Evolutionary conservation across 257 asterid genomes (phyloP), one percentile per base, ranked within the genome.

Genomic region (Handroanthus guayacan): DNA sequence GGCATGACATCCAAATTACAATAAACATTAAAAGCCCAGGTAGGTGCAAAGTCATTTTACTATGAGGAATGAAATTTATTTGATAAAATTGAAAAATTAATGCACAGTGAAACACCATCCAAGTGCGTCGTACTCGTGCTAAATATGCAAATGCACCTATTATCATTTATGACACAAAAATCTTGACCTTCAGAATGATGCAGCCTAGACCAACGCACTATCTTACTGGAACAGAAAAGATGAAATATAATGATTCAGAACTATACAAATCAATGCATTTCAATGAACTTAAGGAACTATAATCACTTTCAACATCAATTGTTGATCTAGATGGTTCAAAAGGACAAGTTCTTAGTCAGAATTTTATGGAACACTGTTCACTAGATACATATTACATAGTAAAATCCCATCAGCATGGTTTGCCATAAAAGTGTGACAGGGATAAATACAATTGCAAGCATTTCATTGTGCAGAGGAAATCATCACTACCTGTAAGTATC

Each of bases 261-360:
- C 5, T 50, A 10, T 44, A 16, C 9, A 3, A 9, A 7, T 71
- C 20, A 41, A 10, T 10, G 45, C 12, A 36, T 39, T n/a, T 8
- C 2, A 48, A 18, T 25, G 31, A 25, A 44, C 56, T 17, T 66
- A 18, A 57, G 76, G 39, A 56, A 56, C 63, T 56, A 25, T 56
- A 63, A 6, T 63, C 13, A 39, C 66, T 55, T 57, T 71, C 55
- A 41, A 43, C 67, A 71, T 25, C 65, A 34, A 55, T 11, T 18
- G 12, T 38, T 64, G 31, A 0, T 25, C 31, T 25, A 25, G 31
- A 25, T 25, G 31, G 1, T 25, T 25, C 31, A 25, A 25, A 66
- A 8, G 50, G 61, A 67, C 5, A 69, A 57, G 9, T 2, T 18
- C 8, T 66, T 48, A 3, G 54, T 47, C 37, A 18, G 45, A 38